phyloP scores from a whole-genome alignment of 1,284 basidiomycete species.

The Peniophora sp. region DNA sequence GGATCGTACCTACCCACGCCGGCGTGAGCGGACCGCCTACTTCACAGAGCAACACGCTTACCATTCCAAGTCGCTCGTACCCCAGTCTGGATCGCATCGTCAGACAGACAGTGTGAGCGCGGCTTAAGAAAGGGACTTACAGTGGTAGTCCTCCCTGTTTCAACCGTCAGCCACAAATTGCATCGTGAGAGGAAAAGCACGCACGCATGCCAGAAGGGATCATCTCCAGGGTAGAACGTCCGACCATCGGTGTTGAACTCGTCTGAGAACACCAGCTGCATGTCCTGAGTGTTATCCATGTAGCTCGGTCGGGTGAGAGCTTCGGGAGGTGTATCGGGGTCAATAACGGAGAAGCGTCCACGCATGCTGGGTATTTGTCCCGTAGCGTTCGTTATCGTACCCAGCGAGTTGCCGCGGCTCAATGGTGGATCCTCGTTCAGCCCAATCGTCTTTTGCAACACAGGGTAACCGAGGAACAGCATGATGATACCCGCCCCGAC shows the following conservation, averaged over 20 bases:
- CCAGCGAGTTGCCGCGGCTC: too few relatives aligned
- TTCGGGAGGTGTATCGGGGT: conserved; percentile 16
- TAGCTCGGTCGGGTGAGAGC: conserved; percentile 55
- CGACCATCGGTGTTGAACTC: conserved; percentile 82
- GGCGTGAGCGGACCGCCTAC: not conserved
- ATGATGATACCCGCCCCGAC: too few relatives aligned
- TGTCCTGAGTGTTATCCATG: conserved; percentile 32
- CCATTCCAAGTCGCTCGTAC: conserved; percentile 41
- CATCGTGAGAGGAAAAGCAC: conserved; percentile 67
- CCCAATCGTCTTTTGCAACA: too few relatives aligned
- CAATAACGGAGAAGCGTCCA: conserved; percentile 45
- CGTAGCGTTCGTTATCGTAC: too few relatives aligned
- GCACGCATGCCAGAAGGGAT: conserved; percentile 59
- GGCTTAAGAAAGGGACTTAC: conserved; percentile 49
- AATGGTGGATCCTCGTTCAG: too few relatives aligned
- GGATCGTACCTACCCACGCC: conserved; percentile 46
- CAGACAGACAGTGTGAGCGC: conserved; percentile 34
- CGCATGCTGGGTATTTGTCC: conserved; percentile 39
- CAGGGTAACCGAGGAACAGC: too few relatives aligned
- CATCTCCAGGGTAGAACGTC: conserved; percentile 66
- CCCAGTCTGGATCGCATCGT: not conserved
- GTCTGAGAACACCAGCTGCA: conserved; percentile 80
- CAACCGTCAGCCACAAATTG: conserved; percentile 66
- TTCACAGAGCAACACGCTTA: not conserved
- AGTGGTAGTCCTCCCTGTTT: conserved; percentile 41